A percentile compares a stretch with the other conserved stretches of the same genome.
Conservation (phyloP, 371 early-diverging fungal genomes). For the Lichtheimia hyalospora region DNA sequence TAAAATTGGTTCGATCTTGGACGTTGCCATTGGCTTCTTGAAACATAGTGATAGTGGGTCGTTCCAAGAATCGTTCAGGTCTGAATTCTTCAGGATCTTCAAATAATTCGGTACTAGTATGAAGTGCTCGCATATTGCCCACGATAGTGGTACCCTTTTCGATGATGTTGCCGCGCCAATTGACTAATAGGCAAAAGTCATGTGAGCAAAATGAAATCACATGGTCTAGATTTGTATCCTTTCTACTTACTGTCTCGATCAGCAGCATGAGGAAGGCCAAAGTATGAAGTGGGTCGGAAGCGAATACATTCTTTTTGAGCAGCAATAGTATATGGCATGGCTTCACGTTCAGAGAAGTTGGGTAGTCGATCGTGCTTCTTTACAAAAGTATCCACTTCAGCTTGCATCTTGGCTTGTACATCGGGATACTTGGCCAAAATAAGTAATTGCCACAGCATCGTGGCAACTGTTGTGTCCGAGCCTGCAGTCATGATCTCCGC, state of each 20-base stretch:
- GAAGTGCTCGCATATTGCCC: conserved; percentile 19
- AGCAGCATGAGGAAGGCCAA: conserved; percentile 18
- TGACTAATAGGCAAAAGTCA: conserved; percentile 1
- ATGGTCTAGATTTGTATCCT: background rate
- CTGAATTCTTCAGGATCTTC: conserved; percentile 15
- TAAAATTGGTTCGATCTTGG: conserved; percentile 9
- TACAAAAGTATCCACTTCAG: conserved; percentile 15
- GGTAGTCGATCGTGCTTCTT: conserved; percentile 13
- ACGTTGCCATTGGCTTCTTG: background rate
- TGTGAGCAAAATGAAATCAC: background rate
- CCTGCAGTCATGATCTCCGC: conserved; percentile 21
- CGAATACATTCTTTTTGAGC: conserved; percentile 28
- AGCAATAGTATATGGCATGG: conserved; percentile 16
- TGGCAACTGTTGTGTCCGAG: conserved; percentile 16
- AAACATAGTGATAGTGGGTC: background rate
- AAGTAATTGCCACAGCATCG: conserved; percentile 15
- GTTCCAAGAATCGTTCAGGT: conserved; percentile 20
- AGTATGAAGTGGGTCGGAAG: conserved; percentile 10
- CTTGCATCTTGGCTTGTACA: conserved; percentile 11
- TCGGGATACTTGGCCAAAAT: conserved; percentile 19
- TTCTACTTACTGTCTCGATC: conserved; percentile 19
- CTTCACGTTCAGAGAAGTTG: conserved; percentile 15
- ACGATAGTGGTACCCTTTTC: conserved; percentile 29
- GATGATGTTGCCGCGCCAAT: conserved; percentile 24
- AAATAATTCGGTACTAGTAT: conserved; percentile 8